Conservation (phyloP, 768 basidiomycete genomes). For the Mycena kentingensis region DNA sequence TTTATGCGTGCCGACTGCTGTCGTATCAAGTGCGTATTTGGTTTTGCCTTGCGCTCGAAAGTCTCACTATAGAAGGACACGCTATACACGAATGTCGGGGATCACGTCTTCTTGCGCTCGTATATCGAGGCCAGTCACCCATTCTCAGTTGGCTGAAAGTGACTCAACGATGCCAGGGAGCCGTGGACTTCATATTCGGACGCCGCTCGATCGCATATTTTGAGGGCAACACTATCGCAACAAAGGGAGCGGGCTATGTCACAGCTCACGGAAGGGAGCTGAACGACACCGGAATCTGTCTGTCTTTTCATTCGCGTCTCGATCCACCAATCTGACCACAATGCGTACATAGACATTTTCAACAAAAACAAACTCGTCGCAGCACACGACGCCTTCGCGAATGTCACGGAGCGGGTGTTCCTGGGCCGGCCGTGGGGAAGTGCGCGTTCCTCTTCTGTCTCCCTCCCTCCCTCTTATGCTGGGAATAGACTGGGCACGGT, state of each 20-base stretch:
- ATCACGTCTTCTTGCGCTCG: conserved; percentile 27
- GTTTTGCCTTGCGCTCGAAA: not conserved
- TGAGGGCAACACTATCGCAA: conserved; percentile 30
- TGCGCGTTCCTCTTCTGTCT: conserved; percentile 4
- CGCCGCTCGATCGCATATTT: conserved; percentile 30
- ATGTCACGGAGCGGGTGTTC: conserved; percentile 24
- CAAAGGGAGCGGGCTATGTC: conserved; percentile 25
- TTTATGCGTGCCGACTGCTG: conserved; percentile 19
- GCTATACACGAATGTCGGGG: conserved; percentile 27
- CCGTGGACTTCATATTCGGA: conserved; percentile 33
- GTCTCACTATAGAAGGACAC: conserved; percentile 23
- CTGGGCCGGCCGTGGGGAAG: conserved; percentile 34
- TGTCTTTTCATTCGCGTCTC: not conserved
- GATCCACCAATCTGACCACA: not conserved
- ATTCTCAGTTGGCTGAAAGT: not conserved
- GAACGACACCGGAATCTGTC: conserved; percentile 31
- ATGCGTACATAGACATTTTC: conserved; percentile 24
- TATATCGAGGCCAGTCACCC: conserved; percentile 24
- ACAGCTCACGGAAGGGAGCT: conserved; percentile 31
- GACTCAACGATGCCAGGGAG: conserved; percentile 13
- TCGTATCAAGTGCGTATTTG: conserved; percentile 21
- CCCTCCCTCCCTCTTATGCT: not conserved
- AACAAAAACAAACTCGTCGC: conserved; percentile 26
- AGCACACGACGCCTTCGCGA: conserved; percentile 22
- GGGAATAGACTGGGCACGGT: conserved; percentile 14